Percentiles rank a stretch among this genome's conserved stretches.
Conservation (phyloP, 176 grass and related monocot genomes). For the Triticum aestivum region IWGSC_CS_RefSeq_v2.1 NC_057798.1:483785179-483785678, state of each 20-base stretch:
- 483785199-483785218: slow-evolving; percentile 2
- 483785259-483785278: slow-evolving; percentile 19
- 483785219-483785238: neutral
- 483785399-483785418: neutral
- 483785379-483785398: neutral
- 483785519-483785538: too few relatives aligned
- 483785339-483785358: neutral
- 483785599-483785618: too few relatives aligned
- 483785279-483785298: neutral
- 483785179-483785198: slow-evolving; percentile 20
- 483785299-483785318: neutral
- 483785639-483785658: too few relatives aligned
- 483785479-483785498: neutral
- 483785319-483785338: slow-evolving; percentile 20
- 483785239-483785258: neutral
- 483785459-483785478: neutral
- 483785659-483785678: too few relatives aligned
- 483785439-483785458: neutral
- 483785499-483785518: too few relatives aligned
- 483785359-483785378: neutral
- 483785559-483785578: too few relatives aligned
- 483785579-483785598: too few relatives aligned
- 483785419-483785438: neutral
- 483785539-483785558: too few relatives aligned
- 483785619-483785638: too few relatives aligned